A percentile compares a stretch with the other conserved stretches of the same genome.
Conservation (phyloP, 768 basidiomycete genomes). For the Hericium alpestre region DNA sequence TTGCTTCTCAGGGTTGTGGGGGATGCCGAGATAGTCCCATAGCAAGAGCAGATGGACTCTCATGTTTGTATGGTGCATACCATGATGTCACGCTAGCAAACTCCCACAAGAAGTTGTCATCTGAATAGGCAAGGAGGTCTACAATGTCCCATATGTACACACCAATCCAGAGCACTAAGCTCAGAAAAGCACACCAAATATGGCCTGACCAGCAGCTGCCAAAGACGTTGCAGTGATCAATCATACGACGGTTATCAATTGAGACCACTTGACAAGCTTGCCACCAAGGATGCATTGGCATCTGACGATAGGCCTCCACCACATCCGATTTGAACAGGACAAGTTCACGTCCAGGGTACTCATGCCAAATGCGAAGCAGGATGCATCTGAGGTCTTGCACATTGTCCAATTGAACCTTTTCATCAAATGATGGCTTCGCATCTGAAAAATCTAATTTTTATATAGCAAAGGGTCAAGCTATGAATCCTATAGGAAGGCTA, state of each 20-base stretch:
- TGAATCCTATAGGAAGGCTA: neutral
- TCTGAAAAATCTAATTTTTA: no score
- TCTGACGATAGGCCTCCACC: neutral
- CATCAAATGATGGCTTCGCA: no score
- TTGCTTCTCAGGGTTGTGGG: conserved; percentile 31
- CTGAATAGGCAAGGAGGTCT: conserved; percentile 22
- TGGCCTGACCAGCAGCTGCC: neutral
- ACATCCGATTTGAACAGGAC: neutral
- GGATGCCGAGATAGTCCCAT: conserved; percentile 30
- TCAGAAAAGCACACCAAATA: conserved; percentile 11
- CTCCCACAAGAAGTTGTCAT: conserved; percentile 23
- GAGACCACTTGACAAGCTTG: neutral
- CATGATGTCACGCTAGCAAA: conserved; percentile 8
- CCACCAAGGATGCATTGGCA: neutral
- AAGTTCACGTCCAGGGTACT: neutral
- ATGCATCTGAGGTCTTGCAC: neutral
- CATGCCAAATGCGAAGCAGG: neutral
- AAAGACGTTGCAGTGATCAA: neutral
- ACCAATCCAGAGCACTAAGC: conserved; percentile 29
- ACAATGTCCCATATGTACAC: conserved; percentile 9
- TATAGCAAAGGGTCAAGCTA: neutral
- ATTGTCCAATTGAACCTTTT: neutral
- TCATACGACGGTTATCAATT: neutral
- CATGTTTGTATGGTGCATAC: conserved; percentile 23
- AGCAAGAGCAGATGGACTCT: conserved; percentile 23